Percentiles rank a stretch among this genome's conserved stretches.
Conservation (phyloP, 768 basidiomycete species). For the Lactarius deliciosus region DNA sequence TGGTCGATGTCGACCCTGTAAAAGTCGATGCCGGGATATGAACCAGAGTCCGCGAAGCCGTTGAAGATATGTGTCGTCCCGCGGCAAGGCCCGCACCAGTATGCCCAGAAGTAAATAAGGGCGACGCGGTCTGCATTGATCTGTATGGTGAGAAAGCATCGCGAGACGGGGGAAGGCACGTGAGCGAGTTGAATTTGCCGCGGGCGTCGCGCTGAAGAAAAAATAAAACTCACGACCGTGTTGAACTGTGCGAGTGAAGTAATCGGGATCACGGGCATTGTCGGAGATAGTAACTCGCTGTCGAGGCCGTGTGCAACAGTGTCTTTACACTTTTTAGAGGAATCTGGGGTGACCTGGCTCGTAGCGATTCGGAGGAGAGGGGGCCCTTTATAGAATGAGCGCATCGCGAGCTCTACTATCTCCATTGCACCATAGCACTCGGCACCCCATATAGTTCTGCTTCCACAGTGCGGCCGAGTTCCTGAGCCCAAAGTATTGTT, state of each 20-base stretch:
- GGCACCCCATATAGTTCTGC: background rate
- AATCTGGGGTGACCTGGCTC: background rate
- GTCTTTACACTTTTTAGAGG: background rate
- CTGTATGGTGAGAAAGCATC: background rate
- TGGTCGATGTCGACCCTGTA: conserved; percentile 27
- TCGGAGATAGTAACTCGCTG: background rate
- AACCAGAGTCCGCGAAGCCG: conserved; percentile 19
- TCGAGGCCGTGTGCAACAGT: background rate
- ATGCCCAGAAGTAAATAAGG: conserved; percentile 25
- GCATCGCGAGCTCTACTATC: background rate
- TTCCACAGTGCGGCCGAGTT: conserved; percentile 11
- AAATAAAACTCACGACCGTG: conserved; percentile 13
- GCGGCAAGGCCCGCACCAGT: conserved; percentile 26
- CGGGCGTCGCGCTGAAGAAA: background rate
- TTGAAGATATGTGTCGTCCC: conserved; percentile 25
- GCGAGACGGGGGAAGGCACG: background rate
- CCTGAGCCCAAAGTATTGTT: background rate
- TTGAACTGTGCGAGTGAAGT: conserved; percentile 24
- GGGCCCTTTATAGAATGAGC: conserved; percentile 10
- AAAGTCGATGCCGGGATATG: conserved; percentile 20
- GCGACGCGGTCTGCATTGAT: conserved; percentile 13
- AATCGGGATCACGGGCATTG: conserved; percentile 18
- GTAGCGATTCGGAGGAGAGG: background rate
- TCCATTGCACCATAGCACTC: conserved; percentile 1
- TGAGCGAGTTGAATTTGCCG: background rate